Base-by-base conservation (phyloP, 139 green algal species). In the Eudorina sp. region DNA sequence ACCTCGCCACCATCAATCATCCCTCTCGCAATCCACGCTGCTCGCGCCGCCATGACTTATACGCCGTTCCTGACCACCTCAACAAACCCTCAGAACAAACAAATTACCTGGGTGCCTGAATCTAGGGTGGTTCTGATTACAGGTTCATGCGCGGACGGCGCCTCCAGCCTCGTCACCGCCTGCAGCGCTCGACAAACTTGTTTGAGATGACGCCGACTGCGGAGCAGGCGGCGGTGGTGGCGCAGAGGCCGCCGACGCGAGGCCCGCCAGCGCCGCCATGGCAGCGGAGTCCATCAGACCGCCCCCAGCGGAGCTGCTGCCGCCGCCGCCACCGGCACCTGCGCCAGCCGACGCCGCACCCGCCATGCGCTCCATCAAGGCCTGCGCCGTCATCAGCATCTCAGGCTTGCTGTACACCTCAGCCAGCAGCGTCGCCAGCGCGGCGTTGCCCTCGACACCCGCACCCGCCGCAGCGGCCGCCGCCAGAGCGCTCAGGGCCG, bases 331-430 rank as follows among this genome's bases (percentile, higher is more conserved):
- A 25, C 68, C 68, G 16, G 34, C 68, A 6, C 16, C 3, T 9
- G 21, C 21, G 11, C 62, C 75, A 18, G 18, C 31, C 29, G 46
- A 19, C 14, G 18, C 45, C 46, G 31, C 75, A 51, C 36, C 53
- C 9, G 41, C 27, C 55, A 85, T 85, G 27, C 79, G 79, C 53
- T 85, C 79, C 0, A 85, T 66, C 5, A 85, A 29, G 27, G 79
- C 36, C 60, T 74, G 58, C 58, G 79, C 79, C 58, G 55, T 85
- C 40, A 75, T 6, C n/a, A 75, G 1, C 51, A 53, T 74, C 38
- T 75, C 79, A 9, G 79, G 79, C 58, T 85, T 85, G 40, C 58
- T 85, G 79, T 85, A 85, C 5, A 75, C 53, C 6, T 53, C 60
- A n/a, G 62, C 60, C 1, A 86, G 80, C 80, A 86, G 80, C 16